Evolutionary conservation across 331 rosid genomes (phyloP).

Genomic region (Pyracantha coccinea): DNA sequence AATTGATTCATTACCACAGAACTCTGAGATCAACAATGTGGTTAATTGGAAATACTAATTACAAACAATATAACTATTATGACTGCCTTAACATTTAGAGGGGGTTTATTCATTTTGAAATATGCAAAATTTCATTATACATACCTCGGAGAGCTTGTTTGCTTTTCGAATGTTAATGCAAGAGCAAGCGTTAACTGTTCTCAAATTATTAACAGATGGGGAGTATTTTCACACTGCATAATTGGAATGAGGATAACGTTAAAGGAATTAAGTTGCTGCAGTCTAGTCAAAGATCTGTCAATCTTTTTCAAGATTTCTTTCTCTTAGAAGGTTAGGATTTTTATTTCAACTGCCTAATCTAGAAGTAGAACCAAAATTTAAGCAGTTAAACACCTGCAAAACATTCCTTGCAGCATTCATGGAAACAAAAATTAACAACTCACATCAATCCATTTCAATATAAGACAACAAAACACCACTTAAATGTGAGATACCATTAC

Average conservation of each 20-base stretch:
- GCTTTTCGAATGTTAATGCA: not conserved
- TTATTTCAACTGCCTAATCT: not conserved
- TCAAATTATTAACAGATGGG: constrained; percentile 1
- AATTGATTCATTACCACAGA: not conserved
- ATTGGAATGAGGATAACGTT: not conserved
- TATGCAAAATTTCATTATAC: not conserved
- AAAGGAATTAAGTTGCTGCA: not conserved
- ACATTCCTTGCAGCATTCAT: not conserved
- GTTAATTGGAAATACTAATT: not conserved
- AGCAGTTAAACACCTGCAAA: not conserved
- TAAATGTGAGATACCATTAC: not conserved
- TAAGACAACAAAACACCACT: not conserved
- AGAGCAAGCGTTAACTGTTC: not conserved
- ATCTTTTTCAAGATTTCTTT: not conserved
- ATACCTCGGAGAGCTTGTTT: not conserved
- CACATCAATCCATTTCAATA: not conserved
- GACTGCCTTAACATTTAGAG: not conserved
- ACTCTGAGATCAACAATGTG: not conserved
- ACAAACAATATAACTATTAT: not conserved
- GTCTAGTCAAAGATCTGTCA: not conserved
- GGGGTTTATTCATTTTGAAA: not conserved
- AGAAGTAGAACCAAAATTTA: not conserved
- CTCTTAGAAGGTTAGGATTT: not conserved
- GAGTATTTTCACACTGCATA: constrained; percentile 5
- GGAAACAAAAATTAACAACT: not conserved